These are phyloP conservation scores for Dipodascopsis tothii DNA, from an alignment of 805 yeast species.

Conservation along the genomic window DNA sequence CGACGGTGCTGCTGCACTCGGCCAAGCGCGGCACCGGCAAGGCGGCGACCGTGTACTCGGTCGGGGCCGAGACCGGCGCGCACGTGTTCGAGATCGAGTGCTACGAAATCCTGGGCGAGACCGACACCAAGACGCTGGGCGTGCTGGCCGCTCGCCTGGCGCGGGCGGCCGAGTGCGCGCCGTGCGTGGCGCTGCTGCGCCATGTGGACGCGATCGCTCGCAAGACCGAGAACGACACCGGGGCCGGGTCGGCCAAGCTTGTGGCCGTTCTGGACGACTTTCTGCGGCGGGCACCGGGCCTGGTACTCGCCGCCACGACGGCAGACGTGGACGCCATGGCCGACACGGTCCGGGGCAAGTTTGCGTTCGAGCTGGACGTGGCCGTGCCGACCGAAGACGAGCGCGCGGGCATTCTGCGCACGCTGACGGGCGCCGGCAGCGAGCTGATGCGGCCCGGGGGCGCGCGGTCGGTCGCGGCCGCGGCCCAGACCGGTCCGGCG, in stretches of 20 bases:
- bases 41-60: constrained; percentile 49
- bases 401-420: constrained; percentile 54
- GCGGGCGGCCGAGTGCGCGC: constrained; percentile 42
- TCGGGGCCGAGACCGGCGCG: constrained; percentile 54
- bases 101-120: constrained; percentile 56
- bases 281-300: constrained; percentile 34
- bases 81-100: constrained; percentile 66
- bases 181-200: constrained; percentile 49
- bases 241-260: constrained; percentile 39
- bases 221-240: constrained; percentile 53
- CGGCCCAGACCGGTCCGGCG: not conserved
- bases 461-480: not conserved
- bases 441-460: not conserved
- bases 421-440: constrained; percentile 36
- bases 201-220: constrained; percentile 74
- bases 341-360: constrained; percentile 54
- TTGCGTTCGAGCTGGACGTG: constrained; percentile 70
- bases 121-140: constrained; percentile 74
- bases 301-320: constrained; percentile 57
- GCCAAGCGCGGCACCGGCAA: constrained; percentile 75
- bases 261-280: constrained; percentile 52
- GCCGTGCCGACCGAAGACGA: constrained; percentile 75
- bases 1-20: constrained; percentile 62
- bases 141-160: constrained; percentile 69
- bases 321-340: constrained; percentile 63